phyloP scores from a whole-genome alignment of 2,329 filamentous ascomycete genomes.

The Penicillium sp. region DNA sequence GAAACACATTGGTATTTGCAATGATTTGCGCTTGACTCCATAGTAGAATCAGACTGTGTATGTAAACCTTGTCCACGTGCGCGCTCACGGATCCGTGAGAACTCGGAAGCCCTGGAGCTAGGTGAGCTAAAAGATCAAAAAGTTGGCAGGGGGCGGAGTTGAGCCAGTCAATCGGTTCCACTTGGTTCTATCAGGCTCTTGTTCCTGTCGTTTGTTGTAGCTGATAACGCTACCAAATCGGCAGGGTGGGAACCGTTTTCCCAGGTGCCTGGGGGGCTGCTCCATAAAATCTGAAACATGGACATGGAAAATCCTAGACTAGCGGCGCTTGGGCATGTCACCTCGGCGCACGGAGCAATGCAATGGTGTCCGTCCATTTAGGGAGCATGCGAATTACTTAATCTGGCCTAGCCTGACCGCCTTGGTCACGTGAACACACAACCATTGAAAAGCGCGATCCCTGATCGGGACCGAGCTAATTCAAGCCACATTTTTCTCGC shows the following conservation, averaged over 20 bases:
- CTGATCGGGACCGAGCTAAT: neutral
- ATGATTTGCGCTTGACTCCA: neutral
- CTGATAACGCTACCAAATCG: neutral
- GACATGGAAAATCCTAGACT: conserved; percentile 14
- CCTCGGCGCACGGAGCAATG: conserved; percentile 13
- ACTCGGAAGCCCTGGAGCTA: neutral
- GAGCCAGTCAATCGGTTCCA: neutral
- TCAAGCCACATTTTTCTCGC: conserved; percentile 10
- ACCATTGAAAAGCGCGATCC: conserved; percentile 6
- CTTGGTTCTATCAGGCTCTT: neutral
- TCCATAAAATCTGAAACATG: conserved; percentile 23
- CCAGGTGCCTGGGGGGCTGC: neutral
- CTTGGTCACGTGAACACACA: conserved; percentile 12
- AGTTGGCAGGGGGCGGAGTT: neutral
- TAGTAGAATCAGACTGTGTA: neutral
- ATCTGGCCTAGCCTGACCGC: neutral
- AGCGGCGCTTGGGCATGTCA: conserved; percentile 12
- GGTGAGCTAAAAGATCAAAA: neutral
- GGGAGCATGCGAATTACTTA: neutral
- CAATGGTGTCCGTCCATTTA: neutral
- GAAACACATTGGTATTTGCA: neutral
- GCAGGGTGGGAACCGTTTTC: neutral
- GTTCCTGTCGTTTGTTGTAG: neutral
- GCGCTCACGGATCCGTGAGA: neutral
- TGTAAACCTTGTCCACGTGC: neutral